Percentiles rank a stretch among this genome's conserved stretches.
phyloP scores from a whole-genome alignment of 176 grass and related monocot species.

The Ensete glaucum region DNA sequence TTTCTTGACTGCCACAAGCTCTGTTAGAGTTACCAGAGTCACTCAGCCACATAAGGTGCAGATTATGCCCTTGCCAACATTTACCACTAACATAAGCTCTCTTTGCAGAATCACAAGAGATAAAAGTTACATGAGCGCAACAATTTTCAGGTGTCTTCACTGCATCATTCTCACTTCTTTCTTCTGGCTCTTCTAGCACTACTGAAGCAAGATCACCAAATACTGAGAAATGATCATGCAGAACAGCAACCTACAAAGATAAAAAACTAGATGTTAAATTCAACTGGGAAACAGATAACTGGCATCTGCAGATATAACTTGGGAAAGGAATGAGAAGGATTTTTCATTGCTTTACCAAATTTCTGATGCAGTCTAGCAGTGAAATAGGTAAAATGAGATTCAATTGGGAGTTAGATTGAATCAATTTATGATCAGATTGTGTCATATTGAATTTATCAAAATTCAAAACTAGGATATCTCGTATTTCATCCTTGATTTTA shows the following conservation, averaged over 20 bases:
- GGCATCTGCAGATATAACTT: constrained; percentile 4
- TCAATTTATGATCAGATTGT: not conserved
- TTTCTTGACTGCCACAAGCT: constrained; percentile 33
- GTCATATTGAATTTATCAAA: not conserved
- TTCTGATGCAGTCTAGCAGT: not conserved
- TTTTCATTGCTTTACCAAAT: not conserved
- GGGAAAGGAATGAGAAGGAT: not conserved
- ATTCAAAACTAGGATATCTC: not conserved
- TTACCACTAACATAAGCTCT: constrained; percentile 75
- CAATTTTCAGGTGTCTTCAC: constrained; percentile 48
- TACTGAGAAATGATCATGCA: constrained; percentile 80
- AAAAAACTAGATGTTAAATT: constrained; percentile 5
- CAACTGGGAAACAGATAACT: constrained; percentile 1
- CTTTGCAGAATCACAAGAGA: constrained; percentile 60
- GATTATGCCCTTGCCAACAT: constrained; percentile 62
- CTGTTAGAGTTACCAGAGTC: constrained; percentile 36
- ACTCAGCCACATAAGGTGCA: constrained; percentile 75
- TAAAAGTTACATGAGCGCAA: constrained; percentile 61
- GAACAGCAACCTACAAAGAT: constrained; percentile 49
- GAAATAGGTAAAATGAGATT: not conserved
- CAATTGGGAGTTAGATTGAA: not conserved
- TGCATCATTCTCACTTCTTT: constrained; percentile 41
- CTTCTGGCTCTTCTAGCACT: constrained; percentile 54
- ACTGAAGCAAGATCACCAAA: constrained; percentile 82
- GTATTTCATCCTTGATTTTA: not conserved